Conservation (phyloP, 2,329 filamentous ascomycete genomes). For the Pseudopithomyces maydicus region DNA sequence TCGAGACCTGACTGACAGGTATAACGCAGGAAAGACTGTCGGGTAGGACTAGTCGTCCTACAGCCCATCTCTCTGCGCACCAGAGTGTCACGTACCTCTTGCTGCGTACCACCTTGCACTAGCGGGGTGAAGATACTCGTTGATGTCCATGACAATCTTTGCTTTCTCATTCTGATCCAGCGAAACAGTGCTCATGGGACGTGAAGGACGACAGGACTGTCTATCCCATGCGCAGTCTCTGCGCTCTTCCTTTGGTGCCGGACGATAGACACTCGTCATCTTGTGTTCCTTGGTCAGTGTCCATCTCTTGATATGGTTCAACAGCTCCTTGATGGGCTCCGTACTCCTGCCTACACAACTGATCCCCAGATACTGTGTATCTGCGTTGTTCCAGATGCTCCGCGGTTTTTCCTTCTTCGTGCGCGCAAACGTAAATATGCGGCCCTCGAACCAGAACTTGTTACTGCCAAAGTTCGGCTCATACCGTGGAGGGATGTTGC, state of each 20-base stretch:
- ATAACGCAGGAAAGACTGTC: too few species aligned
- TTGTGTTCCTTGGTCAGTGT: conserved; percentile 48
- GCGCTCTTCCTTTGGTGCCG: conserved; percentile 47
- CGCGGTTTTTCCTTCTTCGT: conserved; percentile 38
- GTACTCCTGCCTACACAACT: conserved; percentile 55
- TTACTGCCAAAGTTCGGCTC: conserved; percentile 56
- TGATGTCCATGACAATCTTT: conserved; percentile 71
- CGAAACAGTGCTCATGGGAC: conserved; percentile 77
- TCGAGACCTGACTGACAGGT: too few species aligned
- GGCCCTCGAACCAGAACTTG: conserved; percentile 50
- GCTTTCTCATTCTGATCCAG: conserved; percentile 71
- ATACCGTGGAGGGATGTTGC: conserved; percentile 54
- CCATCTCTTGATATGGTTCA: conserved; percentile 52
- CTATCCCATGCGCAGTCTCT: conserved; percentile 46
- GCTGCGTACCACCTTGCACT: conserved; percentile 82
- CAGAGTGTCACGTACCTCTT: conserved; percentile 56
- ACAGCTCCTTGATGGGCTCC: conserved; percentile 54
- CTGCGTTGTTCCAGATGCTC: conserved; percentile 22
- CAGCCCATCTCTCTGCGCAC: too few species aligned
- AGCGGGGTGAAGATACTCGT: conserved; percentile 75
- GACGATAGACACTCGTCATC: conserved; percentile 54
- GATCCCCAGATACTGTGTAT: conserved; percentile 51
- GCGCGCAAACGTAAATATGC: conserved; percentile 48
- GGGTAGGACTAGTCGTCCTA: too few species aligned
- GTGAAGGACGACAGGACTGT: conserved; percentile 62